Base-by-base conservation (phyloP, 768 basidiomycete genomes). In the Termitomyces sp. region DNA sequence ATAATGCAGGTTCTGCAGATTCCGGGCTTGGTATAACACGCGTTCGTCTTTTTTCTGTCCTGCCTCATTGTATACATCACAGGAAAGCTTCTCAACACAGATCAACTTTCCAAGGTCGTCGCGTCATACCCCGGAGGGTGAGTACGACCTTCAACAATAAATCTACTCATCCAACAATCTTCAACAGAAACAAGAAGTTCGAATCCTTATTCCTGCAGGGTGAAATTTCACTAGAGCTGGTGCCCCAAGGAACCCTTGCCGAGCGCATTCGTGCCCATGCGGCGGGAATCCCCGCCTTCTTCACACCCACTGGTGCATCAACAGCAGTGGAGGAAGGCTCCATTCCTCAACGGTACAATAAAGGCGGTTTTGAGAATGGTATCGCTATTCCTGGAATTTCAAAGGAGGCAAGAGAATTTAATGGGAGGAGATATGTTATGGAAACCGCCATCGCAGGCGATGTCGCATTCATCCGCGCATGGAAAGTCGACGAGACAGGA, bases 231-330 rank as follows among this genome's bases (percentile, higher is more conserved):
- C 75, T 95, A 36, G 94, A 96, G 65, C 86, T 96, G 22, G 90
- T 92, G 28, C 94, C 94, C 3, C 94, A 97, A 73, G 94, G 93
- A 10, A 94, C 92, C 14, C 83, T 97, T 45, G 85, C 88, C 16
- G 94, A 94, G 67, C 87, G 93, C 58, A 78, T 94, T 59, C 87
- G 93, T 36, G 90, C 94, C 7, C 89, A 92, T 57, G 93, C 92
- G 9, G 90, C 92, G 12, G 94, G 94, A 52, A 92, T 94, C 59
- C 93, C 94, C 18, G 92, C 88, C n/a, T 94, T 97, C 77, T 95
- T 78, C 72, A 96, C 92, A 6, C 94, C 93, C 16, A 94, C 93
- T 0, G 94, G 94, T 16, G 90, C 91, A 8, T 82, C 81, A 22
- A 94, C 92, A 20, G 90, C 90, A 2, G 82, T 93, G 3, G 90